Evolutionary conservation across 192 early-diverging fungal species (phyloP), one percentile per base, ranked within the genome.

Genomic region (Nowakowskiella sp.): DNA sequence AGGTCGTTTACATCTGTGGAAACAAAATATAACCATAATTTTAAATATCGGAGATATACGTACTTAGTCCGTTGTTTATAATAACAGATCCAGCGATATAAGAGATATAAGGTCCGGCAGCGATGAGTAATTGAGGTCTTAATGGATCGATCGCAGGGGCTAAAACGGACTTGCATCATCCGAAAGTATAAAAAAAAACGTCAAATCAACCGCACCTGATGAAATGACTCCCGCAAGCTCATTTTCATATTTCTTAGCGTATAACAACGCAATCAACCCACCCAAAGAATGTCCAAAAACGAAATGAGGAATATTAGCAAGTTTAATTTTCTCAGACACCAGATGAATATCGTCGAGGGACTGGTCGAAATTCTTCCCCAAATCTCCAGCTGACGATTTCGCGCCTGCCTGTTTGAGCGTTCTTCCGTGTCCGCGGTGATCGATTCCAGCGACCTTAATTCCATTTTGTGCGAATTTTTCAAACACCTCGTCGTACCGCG

Each of bases 381-480:
- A 25, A 67, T 71, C 34, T 80, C 84, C 39, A 65, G 67, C 66
- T 77, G 53, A 19, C 2, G 8, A 8, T 62, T 48, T 19, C 81
- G 78, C 32, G 64, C 62, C 10, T 57, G 53, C 24, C 68, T 65
- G 22, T 32, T 62, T 63, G 53, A 58, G 78, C 7, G 85, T 87
- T 55, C 77, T 49, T 13, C 85, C 85, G 53, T 72, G 81, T 34
- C 85, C 85, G 44, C 85, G 70, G 60, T 85, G 80, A 58, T 86
- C 84, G 49, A 65, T 78, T 8, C 54, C 72, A 26, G 66, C 65
- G 57, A 76, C 67, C 47, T 77, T 60, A 51, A 88, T 76, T 1
- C 77, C 80, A 23, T 54, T 50, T 36, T 49, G 62, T 33, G 71
- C 67, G 53, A 84, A 83, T 13, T 57, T 55, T 23, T 62, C 49